Evolutionary conservation across 2,329 filamentous ascomycete genomes (phyloP), one percentile per base, ranked within the genome.

Genomic region (Colletotrichum scovillei): DNA sequence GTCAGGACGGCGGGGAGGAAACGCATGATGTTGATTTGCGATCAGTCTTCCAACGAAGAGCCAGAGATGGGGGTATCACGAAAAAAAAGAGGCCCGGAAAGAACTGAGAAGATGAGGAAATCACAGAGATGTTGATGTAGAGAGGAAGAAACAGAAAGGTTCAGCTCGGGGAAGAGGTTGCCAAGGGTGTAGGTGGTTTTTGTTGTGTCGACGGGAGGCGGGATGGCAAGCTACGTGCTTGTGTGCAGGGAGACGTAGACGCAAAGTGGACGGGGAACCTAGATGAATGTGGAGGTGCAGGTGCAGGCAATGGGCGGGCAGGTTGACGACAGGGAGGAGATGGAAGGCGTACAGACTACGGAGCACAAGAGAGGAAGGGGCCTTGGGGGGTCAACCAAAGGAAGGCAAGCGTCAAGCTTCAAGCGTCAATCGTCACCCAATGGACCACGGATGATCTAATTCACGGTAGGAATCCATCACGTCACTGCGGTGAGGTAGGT

Each of bases 1-100:
- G 94, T 87, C 77, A 96, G 84, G 84, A 94, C 82, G 81, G 92
- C 89, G 75, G 89, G 87, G 80, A 94, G 84, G 84, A 97, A 90
- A 88, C 91, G 97, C 95, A 98, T 98, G 75, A 75, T 91, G 77
- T 49, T 59, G 42, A n/a, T 53, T 69, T 66, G 60, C 56, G 28
- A 52, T 65, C 57, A 63, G 52, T 67, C 62, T 75, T 74, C 62
- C 66, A 65, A 70, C 68, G 30, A 75, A 75, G 69, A 64, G 73
- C 46, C 64, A 73, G 59, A 62, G 62, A 30, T 66, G 59, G 64
- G 57, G 73, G 42, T 32, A 69, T 77, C 55, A 71, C 58, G 11
- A 32, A 30, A 57, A 46, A 30, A 16, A 56, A 69, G 49, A 26
- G 38, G 60, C 46, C 58, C 22, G 60, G 66, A 6, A 75, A 63